Percentiles rank a stretch among this genome's conserved stretches.
Conservation (phyloP, 305 asterid genomes). For the Withania somnifera region DNA sequence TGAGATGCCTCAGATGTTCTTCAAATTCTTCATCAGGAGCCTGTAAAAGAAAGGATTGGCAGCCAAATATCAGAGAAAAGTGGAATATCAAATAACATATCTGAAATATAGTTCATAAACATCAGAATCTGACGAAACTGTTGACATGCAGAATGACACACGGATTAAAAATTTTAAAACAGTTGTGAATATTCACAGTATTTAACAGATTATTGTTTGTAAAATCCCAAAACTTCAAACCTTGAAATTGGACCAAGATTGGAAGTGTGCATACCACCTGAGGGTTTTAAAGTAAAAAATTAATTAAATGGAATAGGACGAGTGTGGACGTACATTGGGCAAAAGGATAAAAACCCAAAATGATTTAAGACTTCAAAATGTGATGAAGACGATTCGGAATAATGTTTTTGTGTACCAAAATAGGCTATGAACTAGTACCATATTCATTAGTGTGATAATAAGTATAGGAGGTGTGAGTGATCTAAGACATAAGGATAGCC, state of each 20-base stretch:
- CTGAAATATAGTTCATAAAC: background rate
- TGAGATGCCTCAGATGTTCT: conserved; percentile 69
- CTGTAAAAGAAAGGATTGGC: conserved; percentile 19
- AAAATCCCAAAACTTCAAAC: background rate
- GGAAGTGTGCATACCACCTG: background rate
- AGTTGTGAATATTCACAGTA: background rate
- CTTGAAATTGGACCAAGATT: background rate
- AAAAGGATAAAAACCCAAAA: too few relatives aligned
- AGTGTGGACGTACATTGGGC: too few relatives aligned
- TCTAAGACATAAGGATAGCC: too few relatives aligned
- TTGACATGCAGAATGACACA: background rate
- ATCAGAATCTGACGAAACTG: background rate
- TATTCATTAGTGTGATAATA: too few relatives aligned
- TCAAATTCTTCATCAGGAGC: conserved; percentile 98
- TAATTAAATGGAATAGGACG: too few relatives aligned
- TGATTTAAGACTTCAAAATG: too few relatives aligned
- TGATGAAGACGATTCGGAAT: too few relatives aligned
- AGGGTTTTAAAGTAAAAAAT: background rate
- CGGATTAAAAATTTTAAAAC: background rate
- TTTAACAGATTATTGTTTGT: background rate
- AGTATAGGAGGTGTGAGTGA: too few relatives aligned
- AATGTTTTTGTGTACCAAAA: too few relatives aligned
- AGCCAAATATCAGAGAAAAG: background rate
- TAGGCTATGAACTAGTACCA: too few relatives aligned
- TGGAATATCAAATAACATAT: background rate